Evolutionary conservation across 2,329 filamentous ascomycete genomes (phyloP).

Genomic region (Graphiopsis chlorocephala): DNA sequence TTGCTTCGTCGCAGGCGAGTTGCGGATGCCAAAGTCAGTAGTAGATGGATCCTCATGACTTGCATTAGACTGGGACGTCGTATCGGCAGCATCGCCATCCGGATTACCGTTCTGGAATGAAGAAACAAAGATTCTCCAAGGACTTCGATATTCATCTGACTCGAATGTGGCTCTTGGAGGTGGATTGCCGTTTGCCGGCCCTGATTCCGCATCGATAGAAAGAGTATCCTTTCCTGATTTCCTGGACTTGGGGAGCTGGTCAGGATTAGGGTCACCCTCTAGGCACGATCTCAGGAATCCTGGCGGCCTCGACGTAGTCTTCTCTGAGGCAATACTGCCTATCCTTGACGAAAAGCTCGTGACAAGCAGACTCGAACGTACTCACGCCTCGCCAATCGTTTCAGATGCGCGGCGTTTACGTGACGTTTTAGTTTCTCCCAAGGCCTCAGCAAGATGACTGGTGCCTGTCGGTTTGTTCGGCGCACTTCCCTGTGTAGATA

Average conservation of each 20-base stretch:
- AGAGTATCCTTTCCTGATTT: not conserved
- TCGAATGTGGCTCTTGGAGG: constrained; percentile 4
- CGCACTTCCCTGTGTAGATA: not conserved
- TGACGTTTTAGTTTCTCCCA: constrained; percentile 3
- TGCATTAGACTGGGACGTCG: constrained; percentile 3
- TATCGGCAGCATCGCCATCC: constrained; percentile 3
- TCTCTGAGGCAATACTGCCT: constrained; percentile 1
- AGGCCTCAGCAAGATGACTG: constrained; percentile 9
- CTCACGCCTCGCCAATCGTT: constrained; percentile 2
- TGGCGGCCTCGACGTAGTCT: constrained; percentile 2
- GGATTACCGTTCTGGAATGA: constrained; percentile 1
- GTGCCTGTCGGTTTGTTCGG: constrained; percentile 3
- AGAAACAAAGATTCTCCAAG: constrained; percentile 7
- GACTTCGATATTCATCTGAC: constrained; percentile 6
- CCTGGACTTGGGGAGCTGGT: constrained; percentile 6
- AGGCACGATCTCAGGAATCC: constrained; percentile 6
- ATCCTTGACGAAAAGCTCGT: not conserved
- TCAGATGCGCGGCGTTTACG: constrained; percentile 8
- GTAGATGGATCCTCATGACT: constrained; percentile 9
- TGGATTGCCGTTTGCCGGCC: constrained; percentile 4
- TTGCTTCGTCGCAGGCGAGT: constrained; percentile 8
- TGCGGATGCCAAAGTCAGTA: constrained; percentile 6
- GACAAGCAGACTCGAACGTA: constrained; percentile 1
- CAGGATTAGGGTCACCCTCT: not conserved
- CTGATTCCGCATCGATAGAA: constrained; percentile 3